A percentile compares a stretch with the other conserved stretches of the same genome.
These are phyloP conservation scores for Urochloa ruziziensis DNA, from an alignment of 176 grass and related monocot species.

Conservation along the genomic window DNA sequence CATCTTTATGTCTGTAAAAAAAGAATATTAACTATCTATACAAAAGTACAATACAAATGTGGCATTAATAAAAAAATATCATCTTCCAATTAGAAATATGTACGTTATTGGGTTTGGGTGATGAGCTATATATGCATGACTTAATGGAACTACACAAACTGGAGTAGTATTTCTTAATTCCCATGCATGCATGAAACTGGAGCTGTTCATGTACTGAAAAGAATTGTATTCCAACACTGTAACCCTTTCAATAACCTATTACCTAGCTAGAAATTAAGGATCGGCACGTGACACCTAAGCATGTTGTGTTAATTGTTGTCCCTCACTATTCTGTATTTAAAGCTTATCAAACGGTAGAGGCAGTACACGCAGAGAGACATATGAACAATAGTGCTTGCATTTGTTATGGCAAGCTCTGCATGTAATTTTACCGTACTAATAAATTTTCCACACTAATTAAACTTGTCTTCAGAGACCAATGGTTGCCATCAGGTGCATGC, in stretches of 20 bases:
- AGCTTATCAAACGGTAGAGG: neutral
- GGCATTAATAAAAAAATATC: neutral
- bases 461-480: conserved; percentile 49
- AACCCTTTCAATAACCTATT: conserved; percentile 11
- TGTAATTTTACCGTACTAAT: neutral
- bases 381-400: neutral
- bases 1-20: neutral
- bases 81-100: neutral
- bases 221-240: neutral
- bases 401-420: neutral
- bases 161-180: neutral
- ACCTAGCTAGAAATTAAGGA: conserved; percentile 26
- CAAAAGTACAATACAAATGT: neutral
- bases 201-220: neutral
- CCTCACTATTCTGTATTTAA: neutral
- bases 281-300: conserved; percentile 4
- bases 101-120: neutral
- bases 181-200: neutral
- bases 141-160: neutral
- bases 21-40: neutral
- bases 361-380: neutral
- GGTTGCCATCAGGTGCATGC: conserved; percentile 42
- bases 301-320: conserved; percentile 33
- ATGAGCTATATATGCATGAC: neutral
- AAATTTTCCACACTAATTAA: neutral